phyloP scores from a whole-genome alignment of 768 basidiomycete genomes.

The Psilocybe tampanensis region DNA sequence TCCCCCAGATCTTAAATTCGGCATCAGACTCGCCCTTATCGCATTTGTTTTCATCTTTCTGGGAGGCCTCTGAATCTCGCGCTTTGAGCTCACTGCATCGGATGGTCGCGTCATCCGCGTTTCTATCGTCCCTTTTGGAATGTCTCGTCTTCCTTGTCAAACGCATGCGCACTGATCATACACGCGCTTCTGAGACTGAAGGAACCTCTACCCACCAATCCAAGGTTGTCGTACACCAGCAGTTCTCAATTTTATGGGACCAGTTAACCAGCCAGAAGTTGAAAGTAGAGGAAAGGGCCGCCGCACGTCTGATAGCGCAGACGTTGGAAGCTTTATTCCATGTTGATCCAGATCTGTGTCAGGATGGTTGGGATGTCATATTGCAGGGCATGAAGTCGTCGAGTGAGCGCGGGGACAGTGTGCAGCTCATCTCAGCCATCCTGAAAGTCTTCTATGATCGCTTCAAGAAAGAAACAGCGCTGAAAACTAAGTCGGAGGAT shows the following conservation, averaged over 20 bases:
- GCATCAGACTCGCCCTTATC: slow-evolving; percentile 27
- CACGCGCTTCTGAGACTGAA: background rate
- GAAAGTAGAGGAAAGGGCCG: slow-evolving; percentile 46
- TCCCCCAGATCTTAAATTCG: slow-evolving; percentile 31
- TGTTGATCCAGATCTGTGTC: slow-evolving; percentile 46
- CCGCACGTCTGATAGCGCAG: slow-evolving; percentile 47
- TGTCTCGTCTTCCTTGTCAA: slow-evolving; percentile 62
- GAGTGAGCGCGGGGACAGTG: slow-evolving; percentile 13
- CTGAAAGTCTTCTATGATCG: slow-evolving; percentile 46
- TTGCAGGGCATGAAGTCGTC: slow-evolving; percentile 28
- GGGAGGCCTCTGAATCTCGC: slow-evolving; percentile 76
- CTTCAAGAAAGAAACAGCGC: slow-evolving; percentile 33
- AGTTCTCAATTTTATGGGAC: slow-evolving; percentile 51
- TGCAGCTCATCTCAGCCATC: slow-evolving; percentile 43
- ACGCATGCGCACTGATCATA: slow-evolving; percentile 33
- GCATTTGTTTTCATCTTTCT: slow-evolving; percentile 74
- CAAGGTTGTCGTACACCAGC: slow-evolving; percentile 40
- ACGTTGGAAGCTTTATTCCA: slow-evolving; percentile 36
- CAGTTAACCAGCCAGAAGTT: slow-evolving; percentile 45
- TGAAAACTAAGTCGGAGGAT: slow-evolving; percentile 25
- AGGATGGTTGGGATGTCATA: slow-evolving; percentile 50
- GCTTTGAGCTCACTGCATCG: slow-evolving; percentile 63
- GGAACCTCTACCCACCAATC: slow-evolving; percentile 5
- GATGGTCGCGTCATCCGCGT: slow-evolving; percentile 56
- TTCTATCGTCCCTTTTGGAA: slow-evolving; percentile 72